Base-by-base conservation (phyloP, 75 land plant genomes). In the Sequoiadendron giganteum region DNA sequence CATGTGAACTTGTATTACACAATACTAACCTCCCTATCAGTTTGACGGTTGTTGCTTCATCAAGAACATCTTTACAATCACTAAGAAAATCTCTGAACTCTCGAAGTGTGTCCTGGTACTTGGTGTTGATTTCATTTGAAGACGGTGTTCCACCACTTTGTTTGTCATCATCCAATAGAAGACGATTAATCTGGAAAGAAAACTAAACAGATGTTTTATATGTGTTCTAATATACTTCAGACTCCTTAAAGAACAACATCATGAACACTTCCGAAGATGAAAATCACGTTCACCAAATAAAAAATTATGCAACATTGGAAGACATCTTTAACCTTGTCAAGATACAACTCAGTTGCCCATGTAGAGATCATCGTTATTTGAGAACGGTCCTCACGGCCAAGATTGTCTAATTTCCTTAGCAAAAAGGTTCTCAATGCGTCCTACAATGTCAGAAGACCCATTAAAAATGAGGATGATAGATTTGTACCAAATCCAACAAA, bases 361-460 rank as follows among this genome's bases (percentile, higher is more conserved):
- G 99, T 98, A 36, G 99, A 95, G 85, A 98, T 93, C 99, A 98
- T 97, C 40, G 97, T 98, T 86, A 98, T 92, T 89, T 98, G 99
- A 91, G 95, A 95, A 77, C 95, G 96, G 70, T 97, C 99, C 86
- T 96, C 99, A 87, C 91, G 94, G 28, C 95, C 85, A 84, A 98
- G 93, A 88, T 91, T 96, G 88, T 98, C 99, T 79, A 98, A 92
- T 90, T 95, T 97, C 86, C 95, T 89, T 72, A 97, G 89, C 84
- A 98, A 89, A 85, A 90, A 97, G 6, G 99, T 96, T 54, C 96
- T 93, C 85, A 98, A 86, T 85, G 99, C 99, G 93, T 98, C 99
- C 99, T 96, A 91, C 85, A 90, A 48, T 86, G 43, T n/a, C 43
- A 32, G 42, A 15, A 39, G 18, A 32, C 87, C 43, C 38, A 4